phyloP scores from a whole-genome alignment of 192 early-diverging fungal species.

The Gryganskiella cystojenkinii region DNA sequence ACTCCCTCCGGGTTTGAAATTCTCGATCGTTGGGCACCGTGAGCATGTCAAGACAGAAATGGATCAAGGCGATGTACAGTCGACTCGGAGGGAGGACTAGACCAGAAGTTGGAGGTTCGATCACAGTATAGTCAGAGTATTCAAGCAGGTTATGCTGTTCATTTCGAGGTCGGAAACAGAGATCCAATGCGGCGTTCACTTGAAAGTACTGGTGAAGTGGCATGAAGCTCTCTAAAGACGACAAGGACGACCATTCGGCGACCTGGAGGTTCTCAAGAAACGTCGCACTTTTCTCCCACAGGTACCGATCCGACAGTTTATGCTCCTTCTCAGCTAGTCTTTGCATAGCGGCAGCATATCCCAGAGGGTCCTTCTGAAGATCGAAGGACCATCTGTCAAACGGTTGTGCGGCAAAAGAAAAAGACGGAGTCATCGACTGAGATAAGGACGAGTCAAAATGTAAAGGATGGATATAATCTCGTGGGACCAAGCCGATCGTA shows the following conservation, averaged over 20 bases:
- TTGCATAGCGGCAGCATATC: background rate
- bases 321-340: slow-evolving; percentile 6
- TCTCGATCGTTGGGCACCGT: slow-evolving; percentile 15
- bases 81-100: slow-evolving; percentile 38
- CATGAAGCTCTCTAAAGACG: background rate
- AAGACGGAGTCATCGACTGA: too few species aligned
- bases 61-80: slow-evolving; percentile 40
- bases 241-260: background rate
- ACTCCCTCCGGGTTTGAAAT: slow-evolving; percentile 22
- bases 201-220: slow-evolving; percentile 31
- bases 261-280: slow-evolving; percentile 22
- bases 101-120: slow-evolving; percentile 36
- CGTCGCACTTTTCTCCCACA: slow-evolving; percentile 28
- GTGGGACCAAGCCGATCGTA: slow-evolving; percentile 25
- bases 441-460: too few species aligned
- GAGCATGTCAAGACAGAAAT: slow-evolving; percentile 42
- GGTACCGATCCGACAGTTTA: slow-evolving; percentile 34
- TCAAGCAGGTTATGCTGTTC: slow-evolving; percentile 31
- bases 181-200: slow-evolving; percentile 31
- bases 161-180: slow-evolving; percentile 15
- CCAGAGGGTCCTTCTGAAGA: background rate
- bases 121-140: slow-evolving; percentile 19
- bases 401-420: too few species aligned
- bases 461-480: slow-evolving; percentile 39
- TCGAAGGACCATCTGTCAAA: too few species aligned